phyloP scores from a whole-genome alignment of 306 rosid genomes.

The Quercus variabilis region DNA sequence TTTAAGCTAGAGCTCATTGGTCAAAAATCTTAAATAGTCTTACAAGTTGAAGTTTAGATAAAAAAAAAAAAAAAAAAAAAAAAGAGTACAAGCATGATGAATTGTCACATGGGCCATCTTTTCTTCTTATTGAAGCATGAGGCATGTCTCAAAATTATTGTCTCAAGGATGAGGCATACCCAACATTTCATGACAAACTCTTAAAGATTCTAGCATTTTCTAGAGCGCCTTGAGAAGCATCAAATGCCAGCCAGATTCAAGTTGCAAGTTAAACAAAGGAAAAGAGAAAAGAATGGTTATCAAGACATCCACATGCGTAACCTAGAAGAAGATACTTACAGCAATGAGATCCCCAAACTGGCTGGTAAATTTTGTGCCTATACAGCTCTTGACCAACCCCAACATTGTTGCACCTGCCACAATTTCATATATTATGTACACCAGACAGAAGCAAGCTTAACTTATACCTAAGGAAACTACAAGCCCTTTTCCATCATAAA shows the following conservation, averaged over 20 bases:
- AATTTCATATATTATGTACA: constrained; percentile 24
- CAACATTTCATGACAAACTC: background rate
- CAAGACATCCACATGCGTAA: background rate
- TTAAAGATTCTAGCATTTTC: background rate
- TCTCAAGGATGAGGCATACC: background rate
- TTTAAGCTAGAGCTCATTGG: too few species aligned
- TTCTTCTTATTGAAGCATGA: background rate
- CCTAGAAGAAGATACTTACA: constrained; percentile 53
- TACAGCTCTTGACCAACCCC: constrained; percentile 93
- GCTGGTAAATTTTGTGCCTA: constrained; percentile 91
- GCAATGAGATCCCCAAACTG: constrained; percentile 97
- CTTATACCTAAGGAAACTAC: background rate
- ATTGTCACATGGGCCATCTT: background rate
- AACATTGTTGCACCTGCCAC: constrained; percentile 75
- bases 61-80: too few species aligned
- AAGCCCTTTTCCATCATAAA: background rate
- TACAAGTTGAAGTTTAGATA: too few species aligned
- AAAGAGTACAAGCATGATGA: too few species aligned
- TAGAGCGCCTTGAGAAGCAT: background rate
- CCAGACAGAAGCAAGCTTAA: constrained; percentile 1
- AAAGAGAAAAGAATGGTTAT: constrained; percentile 8
- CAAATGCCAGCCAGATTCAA: too few species aligned
- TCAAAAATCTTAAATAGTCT: too few species aligned
- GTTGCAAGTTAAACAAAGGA: background rate
- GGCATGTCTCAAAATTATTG: background rate